Evolutionary conservation across 2,329 filamentous ascomycete genomes (phyloP), one percentile per base, ranked within the genome.

Genomic region (Sporothrix sp.): DNA sequence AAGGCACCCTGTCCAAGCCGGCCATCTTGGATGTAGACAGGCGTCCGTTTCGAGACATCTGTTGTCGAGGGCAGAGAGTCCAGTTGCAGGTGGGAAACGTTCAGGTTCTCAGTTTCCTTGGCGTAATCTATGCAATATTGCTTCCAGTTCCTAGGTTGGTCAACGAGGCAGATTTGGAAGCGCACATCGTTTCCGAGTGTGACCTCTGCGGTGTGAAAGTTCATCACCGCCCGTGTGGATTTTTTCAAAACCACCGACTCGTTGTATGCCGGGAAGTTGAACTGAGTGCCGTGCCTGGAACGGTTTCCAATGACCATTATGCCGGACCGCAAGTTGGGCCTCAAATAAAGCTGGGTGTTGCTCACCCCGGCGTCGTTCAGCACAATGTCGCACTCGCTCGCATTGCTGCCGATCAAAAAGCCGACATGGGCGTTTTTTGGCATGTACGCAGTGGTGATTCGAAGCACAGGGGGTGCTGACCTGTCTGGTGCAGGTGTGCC

Each of bases 361-460:
- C 48, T 48, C 18, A 48, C 23, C 5, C 18, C 14, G 10, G 23
- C 8, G 13, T 48, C 21, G 38, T 44, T 32, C 7, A 53, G 21
- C 7, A 53, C 14, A 18, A 53, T 44, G 25, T 53, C 52, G 20
- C 52, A 51, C 3, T 27, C 9, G 5, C 3, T 23, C 3, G 43
- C 23, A 28, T 53, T 30, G 4, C 43, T 27, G 14, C 52, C 52
- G n/a, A 51, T 13, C 2, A 53, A n/a, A 21, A 51, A 53, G 35
- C 51, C 51, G n/a, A 37, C n/a, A 7, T 13, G 13, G 0, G 42
- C 10, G 16, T 53, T 32, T 21, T 43, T 42, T 2, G 51, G 51
- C 37, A 18, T 7, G 23, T 36, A 32, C 13, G 30, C 18, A 2
- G 40, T 47, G 13, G 51, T 53, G 37, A 53, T 23, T 28, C 25